phyloP scores from a whole-genome alignment of 805 yeast species.

The Blastobotrys robertii region DNA sequence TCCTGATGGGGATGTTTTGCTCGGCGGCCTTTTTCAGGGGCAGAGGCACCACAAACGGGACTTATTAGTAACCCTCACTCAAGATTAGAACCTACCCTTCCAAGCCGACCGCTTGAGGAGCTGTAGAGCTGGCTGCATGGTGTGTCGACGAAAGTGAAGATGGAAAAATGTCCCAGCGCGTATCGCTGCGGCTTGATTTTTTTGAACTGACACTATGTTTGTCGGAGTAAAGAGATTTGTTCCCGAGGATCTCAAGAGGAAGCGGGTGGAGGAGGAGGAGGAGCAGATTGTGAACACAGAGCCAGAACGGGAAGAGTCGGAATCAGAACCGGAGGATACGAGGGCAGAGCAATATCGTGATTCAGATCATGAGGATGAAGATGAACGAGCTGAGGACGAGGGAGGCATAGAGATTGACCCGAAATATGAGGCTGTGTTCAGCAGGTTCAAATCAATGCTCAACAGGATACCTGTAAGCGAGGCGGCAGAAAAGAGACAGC shows the following conservation, averaged over 20 bases:
- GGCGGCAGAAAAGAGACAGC: conserved; percentile 12
- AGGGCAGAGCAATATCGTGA: neutral
- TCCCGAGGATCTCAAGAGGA: neutral
- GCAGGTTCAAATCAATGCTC: conserved; percentile 34
- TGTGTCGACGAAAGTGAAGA: conserved; percentile 1
- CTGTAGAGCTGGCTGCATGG: conserved; percentile 27
- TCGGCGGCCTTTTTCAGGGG: conserved; percentile 82
- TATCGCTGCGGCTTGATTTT: neutral
- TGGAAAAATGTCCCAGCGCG: neutral
- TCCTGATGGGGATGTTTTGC: conserved; percentile 78
- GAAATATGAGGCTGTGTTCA: conserved; percentile 43
- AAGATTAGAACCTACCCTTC: conserved; percentile 26
- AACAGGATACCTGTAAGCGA: conserved; percentile 8
- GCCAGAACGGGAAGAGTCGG: neutral
- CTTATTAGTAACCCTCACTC: conserved; percentile 19
- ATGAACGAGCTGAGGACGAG: conserved; percentile 10
- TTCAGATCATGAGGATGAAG: conserved; percentile 3
- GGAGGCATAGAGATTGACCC: conserved; percentile 18
- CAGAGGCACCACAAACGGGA: conserved; percentile 89
- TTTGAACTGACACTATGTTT: conserved; percentile 1
- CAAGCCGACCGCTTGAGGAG: conserved; percentile 33
- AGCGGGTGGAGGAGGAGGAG: conserved; percentile 13
- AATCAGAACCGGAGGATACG: neutral
- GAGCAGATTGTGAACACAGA: conserved; percentile 8
- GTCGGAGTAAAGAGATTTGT: conserved; percentile 8